Conservation (phyloP, 208 protist species). For the Herpetomonas samuelpessoai region DNA sequence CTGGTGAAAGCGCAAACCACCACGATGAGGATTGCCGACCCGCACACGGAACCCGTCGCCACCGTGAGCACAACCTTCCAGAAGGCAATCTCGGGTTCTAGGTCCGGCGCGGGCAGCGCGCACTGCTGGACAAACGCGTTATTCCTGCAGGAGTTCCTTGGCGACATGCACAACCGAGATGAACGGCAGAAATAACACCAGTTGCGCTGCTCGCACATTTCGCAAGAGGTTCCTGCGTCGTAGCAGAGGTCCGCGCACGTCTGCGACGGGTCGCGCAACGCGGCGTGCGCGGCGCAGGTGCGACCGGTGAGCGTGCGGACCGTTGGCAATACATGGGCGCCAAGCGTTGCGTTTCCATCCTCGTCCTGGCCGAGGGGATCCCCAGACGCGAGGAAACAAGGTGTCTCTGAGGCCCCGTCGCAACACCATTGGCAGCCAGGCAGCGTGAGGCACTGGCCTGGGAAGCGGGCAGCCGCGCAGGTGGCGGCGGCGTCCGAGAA, state of each 20-base stretch:
- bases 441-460: conserved; percentile 25
- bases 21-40: too few species aligned
- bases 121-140: conserved; percentile 9
- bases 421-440: conserved; percentile 37
- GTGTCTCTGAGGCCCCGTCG: conserved; percentile 21
- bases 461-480: conserved; percentile 10
- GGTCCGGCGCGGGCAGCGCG: background rate
- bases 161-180: conserved; percentile 10
- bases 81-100: background rate
- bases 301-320: background rate
- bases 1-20: too few species aligned
- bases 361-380: too few species aligned
- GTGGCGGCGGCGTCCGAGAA: background rate
- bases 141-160: conserved; percentile 6
- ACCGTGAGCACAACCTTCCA: too few species aligned
- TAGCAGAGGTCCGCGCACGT: conserved; percentile 28
- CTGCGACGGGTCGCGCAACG: conserved; percentile 10
- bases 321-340: too few species aligned
- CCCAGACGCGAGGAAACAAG: conserved; percentile 27
- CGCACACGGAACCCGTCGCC: too few species aligned
- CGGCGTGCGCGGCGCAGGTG: conserved; percentile 15
- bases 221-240: conserved; percentile 9
- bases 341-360: too few species aligned
- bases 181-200: conserved; percentile 43
- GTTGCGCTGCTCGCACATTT: conserved; percentile 15